Conservation (phyloP, 2,329 filamentous ascomycete species). For the Cephalotrichum gorgonifer region DNA sequence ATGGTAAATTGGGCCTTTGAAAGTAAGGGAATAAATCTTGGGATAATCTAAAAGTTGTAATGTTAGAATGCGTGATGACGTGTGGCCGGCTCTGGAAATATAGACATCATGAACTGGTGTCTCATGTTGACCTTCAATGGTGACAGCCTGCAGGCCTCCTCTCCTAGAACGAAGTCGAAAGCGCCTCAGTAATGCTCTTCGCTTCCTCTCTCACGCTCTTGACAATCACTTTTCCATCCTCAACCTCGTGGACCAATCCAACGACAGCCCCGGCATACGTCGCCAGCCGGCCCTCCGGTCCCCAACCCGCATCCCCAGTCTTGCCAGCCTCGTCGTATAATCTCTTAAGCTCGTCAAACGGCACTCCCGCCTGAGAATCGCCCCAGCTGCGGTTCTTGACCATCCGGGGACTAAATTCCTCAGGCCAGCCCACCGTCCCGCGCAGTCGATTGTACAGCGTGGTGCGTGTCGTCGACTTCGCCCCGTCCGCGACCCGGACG, state of each 20-base stretch:
- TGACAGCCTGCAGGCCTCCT: too few relatives aligned
- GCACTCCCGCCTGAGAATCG: slow-evolving; percentile 21
- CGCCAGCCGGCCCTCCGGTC: slow-evolving; percentile 33
- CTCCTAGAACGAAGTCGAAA: too few relatives aligned
- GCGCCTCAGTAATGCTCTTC: too few relatives aligned
- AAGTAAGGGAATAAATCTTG: too few relatives aligned
- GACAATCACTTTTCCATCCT: slow-evolving; percentile 27
- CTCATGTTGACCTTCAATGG: too few relatives aligned
- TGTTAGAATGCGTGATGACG: too few relatives aligned
- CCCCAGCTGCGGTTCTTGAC: slow-evolving; percentile 26
- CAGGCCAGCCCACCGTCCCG: slow-evolving; percentile 31
- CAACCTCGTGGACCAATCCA: slow-evolving; percentile 30
- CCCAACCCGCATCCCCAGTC: slow-evolving; percentile 33
- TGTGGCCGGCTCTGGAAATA: too few relatives aligned
- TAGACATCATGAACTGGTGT: too few relatives aligned
- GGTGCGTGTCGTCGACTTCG: slow-evolving; percentile 25
- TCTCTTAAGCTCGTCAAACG: slow-evolving; percentile 33
- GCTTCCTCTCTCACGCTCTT: slow-evolving; percentile 18
- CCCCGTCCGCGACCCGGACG: slow-evolving; percentile 27
- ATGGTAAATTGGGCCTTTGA: too few relatives aligned
- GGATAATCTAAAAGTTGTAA: too few relatives aligned
- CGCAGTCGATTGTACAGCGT: slow-evolving; percentile 33
- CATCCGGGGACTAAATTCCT: slow-evolving; percentile 25
- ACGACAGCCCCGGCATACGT: slow-evolving; percentile 38
- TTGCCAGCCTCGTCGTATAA: slow-evolving; percentile 28